Evolutionary conservation across 805 yeast species (phyloP).

Genomic region (Candida awuae): DNA sequence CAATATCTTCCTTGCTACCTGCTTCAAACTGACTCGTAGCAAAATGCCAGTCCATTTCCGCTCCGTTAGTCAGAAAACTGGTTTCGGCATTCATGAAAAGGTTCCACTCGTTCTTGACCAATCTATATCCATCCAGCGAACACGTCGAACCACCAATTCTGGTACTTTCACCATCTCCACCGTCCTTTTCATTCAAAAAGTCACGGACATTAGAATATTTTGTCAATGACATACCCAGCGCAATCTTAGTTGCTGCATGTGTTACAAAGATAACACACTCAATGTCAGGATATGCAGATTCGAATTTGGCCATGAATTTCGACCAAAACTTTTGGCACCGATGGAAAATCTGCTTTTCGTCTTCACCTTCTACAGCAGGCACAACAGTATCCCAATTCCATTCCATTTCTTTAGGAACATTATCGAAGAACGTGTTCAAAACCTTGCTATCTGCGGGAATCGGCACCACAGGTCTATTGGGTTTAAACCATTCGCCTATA

Average conservation of each 20-base stretch:
- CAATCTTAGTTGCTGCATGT: slow-evolving; percentile 91
- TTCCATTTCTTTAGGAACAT: slow-evolving; percentile 28
- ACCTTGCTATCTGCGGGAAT: slow-evolving; percentile 48
- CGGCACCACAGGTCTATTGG: slow-evolving; percentile 62
- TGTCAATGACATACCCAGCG: slow-evolving; percentile 70
- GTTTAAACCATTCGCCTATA: slow-evolving; percentile 85
- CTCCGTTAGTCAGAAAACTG: slow-evolving; percentile 64
- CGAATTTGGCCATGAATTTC: slow-evolving; percentile 50
- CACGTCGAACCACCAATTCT: slow-evolving; percentile 72
- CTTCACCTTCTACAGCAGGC: slow-evolving; percentile 69
- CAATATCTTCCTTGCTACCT: slow-evolving; percentile 82
- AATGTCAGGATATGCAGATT: slow-evolving; percentile 48
- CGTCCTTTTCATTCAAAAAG: slow-evolving; percentile 38
- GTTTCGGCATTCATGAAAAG: slow-evolving; percentile 65
- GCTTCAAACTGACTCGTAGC: slow-evolving; percentile 60
- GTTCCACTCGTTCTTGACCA: slow-evolving; percentile 42
- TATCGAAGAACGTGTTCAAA: slow-evolving; percentile 47
- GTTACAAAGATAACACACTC: slow-evolving; percentile 66
- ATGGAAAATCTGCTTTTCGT: slow-evolving; percentile 55
- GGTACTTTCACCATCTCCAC: slow-evolving; percentile 30
- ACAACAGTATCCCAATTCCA: slow-evolving; percentile 46
- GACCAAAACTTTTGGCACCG: slow-evolving; percentile 53
- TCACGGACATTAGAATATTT: slow-evolving; percentile 46
- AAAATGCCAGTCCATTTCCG: slow-evolving; percentile 93
- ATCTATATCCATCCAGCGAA: slow-evolving; percentile 57